Base-by-base conservation (phyloP, 2,329 filamentous ascomycete genomes). In the Kalaharituber pfeilii region DNA sequence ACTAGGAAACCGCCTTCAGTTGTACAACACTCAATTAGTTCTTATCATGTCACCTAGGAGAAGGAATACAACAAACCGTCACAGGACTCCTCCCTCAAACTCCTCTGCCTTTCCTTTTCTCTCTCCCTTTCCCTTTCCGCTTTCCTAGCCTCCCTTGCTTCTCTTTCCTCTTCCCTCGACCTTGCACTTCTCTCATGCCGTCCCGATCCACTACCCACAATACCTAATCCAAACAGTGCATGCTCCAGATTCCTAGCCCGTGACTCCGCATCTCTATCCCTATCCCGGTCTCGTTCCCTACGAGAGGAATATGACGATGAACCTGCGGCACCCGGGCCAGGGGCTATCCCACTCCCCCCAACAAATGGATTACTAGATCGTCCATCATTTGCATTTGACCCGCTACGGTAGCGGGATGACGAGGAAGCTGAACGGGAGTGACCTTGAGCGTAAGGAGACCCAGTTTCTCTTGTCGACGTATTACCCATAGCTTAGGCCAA, bases 51-150 rank as follows among this genome's bases (percentile, higher is more conserved):
- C 45, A 4, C 45, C 45, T n/a, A n/a, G 8, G 6, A 13, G 50
- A n/a, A 24, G 49, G 55, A 56, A 50, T 36, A 28, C 20, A 39
- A 58, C 60, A 47, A 56, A 64, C 62, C 91, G 68, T 98, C 91
- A 2, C 96, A 84, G 67, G 88, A 80, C 66, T 98, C 91, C 63
- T 95, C 88, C 59, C 75, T 80, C 71, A 96, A 80, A 65, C 91
- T 98, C 60, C 84, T 77, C 68, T 94, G 88, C 49, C 91, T 79
- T 67, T 98, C 91, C 67, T 86, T 86, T 44, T 82, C 70, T 55
- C 91, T 76, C 15, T 76, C 72, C 47, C 86, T 80, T 67, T 96
- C 89, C 64, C 80, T 83, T 67, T 95, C 89, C 53, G 86, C 71
- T 59, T 82, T 84, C 59, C 89, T 77, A 20, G 86, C 86, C 67